Evolutionary conservation across 2,329 filamentous ascomycete species (phyloP), one percentile per base, ranked within the genome.

Genomic region (Phaeosphaeriaceae sp.): DNA sequence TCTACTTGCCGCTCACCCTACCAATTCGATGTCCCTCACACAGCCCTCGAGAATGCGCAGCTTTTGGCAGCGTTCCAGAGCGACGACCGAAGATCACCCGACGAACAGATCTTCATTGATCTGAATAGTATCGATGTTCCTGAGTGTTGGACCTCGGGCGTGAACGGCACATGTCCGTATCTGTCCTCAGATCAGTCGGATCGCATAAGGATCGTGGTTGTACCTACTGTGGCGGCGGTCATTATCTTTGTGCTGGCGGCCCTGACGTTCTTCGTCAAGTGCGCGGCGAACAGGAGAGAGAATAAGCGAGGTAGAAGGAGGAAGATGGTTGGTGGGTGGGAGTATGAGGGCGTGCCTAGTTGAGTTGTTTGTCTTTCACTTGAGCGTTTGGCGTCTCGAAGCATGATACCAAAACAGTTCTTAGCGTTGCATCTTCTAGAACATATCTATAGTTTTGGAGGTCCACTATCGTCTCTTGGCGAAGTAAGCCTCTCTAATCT

Each of bases 291-390:
- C 71, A 74, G 87, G 58, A 80, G 81, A 44, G 83, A 82, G 63
- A 83, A 80, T 47, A 79, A 82, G 61, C 80, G 82, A 48, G 79
- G 80, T 24, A 82, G 81, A 67, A 81, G 83, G 66, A 79, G 85
- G 58, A 76, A 76, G 48, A 75, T 75, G 46, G 74, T 78, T 20
- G 80, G 80, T 58, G 86, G 86, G 1, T 88, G 86, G 83, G 86
- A 89, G 66, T 90, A 90, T 77, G 88, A 90, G 70, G 88, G 88
- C 17, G 87, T 91, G 51, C 88, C 88, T 51, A 75, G 71, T 61
- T 77, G 40, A 41, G 48, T 17, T 21, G 11, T 3, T 13, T 3
- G 31, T 36, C 6, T 36, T 6, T 36, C 25, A 31, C 11, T 36
- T 36, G 6, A 36, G 31, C 31, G 31, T 36, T 13, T 13, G 11